These are phyloP conservation scores for Scheffersomyces lignicola DNA, from an alignment of 1,139 yeast species.

Conservation along the genomic window DNA sequence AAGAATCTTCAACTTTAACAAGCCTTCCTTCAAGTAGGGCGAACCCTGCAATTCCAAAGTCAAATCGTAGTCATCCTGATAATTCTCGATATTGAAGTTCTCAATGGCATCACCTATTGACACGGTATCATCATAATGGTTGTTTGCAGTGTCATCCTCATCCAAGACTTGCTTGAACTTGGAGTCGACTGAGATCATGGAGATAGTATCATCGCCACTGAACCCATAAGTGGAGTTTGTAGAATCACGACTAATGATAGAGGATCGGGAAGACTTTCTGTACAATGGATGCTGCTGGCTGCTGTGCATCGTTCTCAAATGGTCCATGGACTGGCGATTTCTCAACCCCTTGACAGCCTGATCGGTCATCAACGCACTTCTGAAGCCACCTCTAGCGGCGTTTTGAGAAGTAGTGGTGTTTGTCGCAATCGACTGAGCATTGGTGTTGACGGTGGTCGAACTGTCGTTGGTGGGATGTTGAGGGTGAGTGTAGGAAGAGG, in stretches of 20 bases:
- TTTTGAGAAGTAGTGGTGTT: constrained; percentile 6
- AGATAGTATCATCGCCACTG: constrained; percentile 32
- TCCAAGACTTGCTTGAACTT: constrained; percentile 22
- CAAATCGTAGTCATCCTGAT: constrained; percentile 56
- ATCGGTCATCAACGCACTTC: constrained; percentile 42
- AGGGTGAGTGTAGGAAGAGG: too few species aligned
- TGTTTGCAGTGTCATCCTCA: constrained; percentile 10
- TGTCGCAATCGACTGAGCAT: constrained; percentile 25
- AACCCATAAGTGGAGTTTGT: constrained; percentile 10
- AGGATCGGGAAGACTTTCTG: constrained; percentile 37
- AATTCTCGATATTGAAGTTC: constrained; percentile 42
- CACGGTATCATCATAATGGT: constrained; percentile 14
- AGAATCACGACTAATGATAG: constrained; percentile 35
- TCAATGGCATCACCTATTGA: constrained; percentile 23
- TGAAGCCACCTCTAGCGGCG: constrained; percentile 38
- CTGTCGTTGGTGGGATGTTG: neutral
- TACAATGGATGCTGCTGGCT: constrained; percentile 15
- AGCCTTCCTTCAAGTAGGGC: constrained; percentile 80
- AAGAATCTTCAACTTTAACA: constrained; percentile 51
- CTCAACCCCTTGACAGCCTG: constrained; percentile 23
- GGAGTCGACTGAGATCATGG: constrained; percentile 38
- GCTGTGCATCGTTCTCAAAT: constrained; percentile 14
- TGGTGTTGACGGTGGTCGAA: neutral
- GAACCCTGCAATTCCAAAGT: constrained; percentile 67
- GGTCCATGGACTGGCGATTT: constrained; percentile 33